Conservation (phyloP, 352 stramenopile species). For the Pythium brachiatum region DNA sequence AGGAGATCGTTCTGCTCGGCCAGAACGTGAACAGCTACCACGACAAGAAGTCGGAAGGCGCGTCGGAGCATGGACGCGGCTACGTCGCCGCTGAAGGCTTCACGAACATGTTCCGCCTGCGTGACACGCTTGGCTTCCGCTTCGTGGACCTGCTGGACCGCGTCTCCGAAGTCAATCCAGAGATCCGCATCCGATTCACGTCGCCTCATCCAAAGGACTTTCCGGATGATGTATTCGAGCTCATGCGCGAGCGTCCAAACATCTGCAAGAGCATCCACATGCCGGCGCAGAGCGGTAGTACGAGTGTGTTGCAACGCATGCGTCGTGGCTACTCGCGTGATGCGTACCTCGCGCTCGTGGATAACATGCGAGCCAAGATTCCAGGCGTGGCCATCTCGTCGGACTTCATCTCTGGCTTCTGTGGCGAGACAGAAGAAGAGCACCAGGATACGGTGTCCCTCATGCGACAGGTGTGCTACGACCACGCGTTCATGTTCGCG, state of each 20-base stretch:
- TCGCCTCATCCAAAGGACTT: slow-evolving; percentile 99
- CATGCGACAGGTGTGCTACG: slow-evolving; percentile 88
- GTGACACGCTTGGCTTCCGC: slow-evolving; percentile 88
- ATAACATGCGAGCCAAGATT: slow-evolving; percentile 86
- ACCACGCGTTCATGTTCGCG: slow-evolving; percentile 99
- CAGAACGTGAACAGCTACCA: slow-evolving; percentile 99
- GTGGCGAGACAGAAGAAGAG: slow-evolving; percentile 97
- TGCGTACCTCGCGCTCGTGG: slow-evolving; percentile 95
- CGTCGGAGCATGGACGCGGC: slow-evolving; percentile 55
- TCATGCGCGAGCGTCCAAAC: slow-evolving; percentile 91
- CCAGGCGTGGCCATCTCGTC: slow-evolving; percentile 89
- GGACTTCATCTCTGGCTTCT: slow-evolving; percentile 99
- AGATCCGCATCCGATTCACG: slow-evolving; percentile 99
- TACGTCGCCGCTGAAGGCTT: slow-evolving; percentile 93
- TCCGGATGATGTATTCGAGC: slow-evolving; percentile 89
- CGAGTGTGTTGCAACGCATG: slow-evolving; percentile 89
- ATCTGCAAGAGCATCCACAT: slow-evolving; percentile 98
- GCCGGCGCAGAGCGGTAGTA: slow-evolving; percentile 96
- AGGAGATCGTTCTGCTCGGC: slow-evolving; percentile 98
- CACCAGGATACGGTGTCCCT: slow-evolving; percentile 92
- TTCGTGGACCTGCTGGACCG: slow-evolving; percentile 97
- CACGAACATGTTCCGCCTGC: slow-evolving; percentile 91
- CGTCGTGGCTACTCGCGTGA: slow-evolving; percentile 95
- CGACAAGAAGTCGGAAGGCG: slow-evolving; percentile 86
- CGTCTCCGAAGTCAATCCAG: slow-evolving; percentile 91